Evolutionary conservation across 768 basidiomycete genomes (phyloP).

Genomic region (Mycena indigotica): DNA sequence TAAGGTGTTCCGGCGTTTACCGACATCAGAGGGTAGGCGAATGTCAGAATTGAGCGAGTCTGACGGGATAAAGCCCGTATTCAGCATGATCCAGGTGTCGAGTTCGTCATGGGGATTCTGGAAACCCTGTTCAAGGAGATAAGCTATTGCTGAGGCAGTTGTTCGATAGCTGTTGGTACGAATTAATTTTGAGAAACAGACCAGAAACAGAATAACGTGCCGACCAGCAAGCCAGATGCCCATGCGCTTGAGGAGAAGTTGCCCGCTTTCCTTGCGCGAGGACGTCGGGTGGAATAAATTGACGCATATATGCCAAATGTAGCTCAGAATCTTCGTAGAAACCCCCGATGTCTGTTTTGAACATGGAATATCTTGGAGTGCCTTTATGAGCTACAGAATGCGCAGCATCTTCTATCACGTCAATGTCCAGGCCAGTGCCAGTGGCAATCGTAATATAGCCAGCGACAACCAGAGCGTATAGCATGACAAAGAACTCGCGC

Average conservation of each 20-base stretch:
- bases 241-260: not conserved
- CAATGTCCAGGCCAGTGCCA: not conserved
- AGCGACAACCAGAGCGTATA: not conserved
- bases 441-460: not conserved
- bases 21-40: not conserved
- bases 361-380: not conserved
- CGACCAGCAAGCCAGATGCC: not conserved
- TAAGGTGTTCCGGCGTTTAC: not conserved
- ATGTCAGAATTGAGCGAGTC: not conserved
- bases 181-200: not conserved
- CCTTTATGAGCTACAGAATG: not conserved
- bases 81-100: not conserved
- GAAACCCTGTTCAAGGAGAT: not conserved
- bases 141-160: not conserved
- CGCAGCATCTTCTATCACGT: not conserved
- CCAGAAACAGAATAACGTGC: not conserved
- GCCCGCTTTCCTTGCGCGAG: not conserved
- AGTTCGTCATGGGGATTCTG: not conserved
- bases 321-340: not conserved
- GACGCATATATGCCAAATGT: not conserved
- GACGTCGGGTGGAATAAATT: not conserved
- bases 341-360: not conserved
- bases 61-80: not conserved
- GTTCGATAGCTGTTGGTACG: not conserved
- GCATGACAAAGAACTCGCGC: not conserved